Evolutionary conservation across 805 yeast species (phyloP).

Genomic region (Kluyveromyces wickerhamii): DNA sequence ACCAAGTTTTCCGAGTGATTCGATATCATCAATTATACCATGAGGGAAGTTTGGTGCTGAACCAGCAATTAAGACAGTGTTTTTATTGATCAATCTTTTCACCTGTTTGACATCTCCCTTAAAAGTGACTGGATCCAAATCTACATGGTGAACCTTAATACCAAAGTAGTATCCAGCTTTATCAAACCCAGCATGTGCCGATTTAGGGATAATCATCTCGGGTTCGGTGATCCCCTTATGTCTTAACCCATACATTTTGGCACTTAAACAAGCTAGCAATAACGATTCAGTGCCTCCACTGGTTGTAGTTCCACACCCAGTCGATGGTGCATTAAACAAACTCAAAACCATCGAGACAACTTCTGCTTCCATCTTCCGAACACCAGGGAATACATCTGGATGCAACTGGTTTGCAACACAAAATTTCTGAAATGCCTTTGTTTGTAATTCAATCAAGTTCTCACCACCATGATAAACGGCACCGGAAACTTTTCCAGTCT

Average conservation of each 20-base stretch:
- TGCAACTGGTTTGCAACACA: slow-evolving; percentile 91
- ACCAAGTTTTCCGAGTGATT: slow-evolving; percentile 57
- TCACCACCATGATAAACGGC: slow-evolving; percentile 95
- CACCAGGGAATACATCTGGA: slow-evolving; percentile 95
- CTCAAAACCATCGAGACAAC: slow-evolving; percentile 84
- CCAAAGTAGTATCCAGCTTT: slow-evolving; percentile 89
- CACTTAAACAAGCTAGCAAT: slow-evolving; percentile 77
- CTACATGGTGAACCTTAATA: slow-evolving; percentile 76
- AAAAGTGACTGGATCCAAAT: slow-evolving; percentile 57
- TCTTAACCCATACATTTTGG: slow-evolving; percentile 63
- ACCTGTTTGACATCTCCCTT: slow-evolving; percentile 61
- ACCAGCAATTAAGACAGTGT: slow-evolving; percentile 80
- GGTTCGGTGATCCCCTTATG: slow-evolving; percentile 58
- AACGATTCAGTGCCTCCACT: slow-evolving; percentile 96
- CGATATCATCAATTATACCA: slow-evolving; percentile 89
- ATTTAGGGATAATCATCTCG: slow-evolving; percentile 81
- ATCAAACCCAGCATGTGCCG: slow-evolving; percentile 92
- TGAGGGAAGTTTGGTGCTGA: slow-evolving; percentile 98
- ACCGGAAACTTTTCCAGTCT: slow-evolving; percentile 80
- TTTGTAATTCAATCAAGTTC: slow-evolving; percentile 65
- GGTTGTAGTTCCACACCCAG: slow-evolving; percentile 66
- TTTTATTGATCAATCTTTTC: slow-evolving; percentile 55
- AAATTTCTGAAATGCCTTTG: slow-evolving; percentile 65
- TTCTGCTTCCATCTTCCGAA: slow-evolving; percentile 93
- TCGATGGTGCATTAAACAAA: slow-evolving; percentile 71